A percentile compares a stretch with the other conserved stretches of the same genome.
Conservation (phyloP, 2,329 filamentous ascomycete genomes). For the Plenodomus lindquistii region DNA sequence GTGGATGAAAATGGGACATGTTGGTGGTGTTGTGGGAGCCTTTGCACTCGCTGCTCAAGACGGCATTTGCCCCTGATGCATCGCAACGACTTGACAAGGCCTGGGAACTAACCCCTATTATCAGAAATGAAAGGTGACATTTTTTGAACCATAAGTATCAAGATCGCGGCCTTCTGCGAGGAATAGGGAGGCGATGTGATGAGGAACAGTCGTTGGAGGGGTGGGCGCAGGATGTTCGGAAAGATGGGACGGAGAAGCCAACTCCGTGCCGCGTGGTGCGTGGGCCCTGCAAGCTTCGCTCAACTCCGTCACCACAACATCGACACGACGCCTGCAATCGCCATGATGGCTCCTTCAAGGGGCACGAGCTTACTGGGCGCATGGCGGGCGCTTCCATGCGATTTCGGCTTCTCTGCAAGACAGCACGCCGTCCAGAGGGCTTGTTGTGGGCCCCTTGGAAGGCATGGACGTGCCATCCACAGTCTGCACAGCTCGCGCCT, state of each 20-base stretch:
- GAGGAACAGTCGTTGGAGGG: conserved; percentile 2
- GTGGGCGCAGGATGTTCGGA: conserved; percentile 10
- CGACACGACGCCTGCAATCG: conserved; percentile 5
- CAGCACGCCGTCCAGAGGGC: background rate
- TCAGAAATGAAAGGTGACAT: background rate
- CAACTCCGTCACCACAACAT: conserved; percentile 3
- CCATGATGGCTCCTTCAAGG: conserved; percentile 24
- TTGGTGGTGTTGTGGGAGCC: background rate
- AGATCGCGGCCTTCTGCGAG: background rate
- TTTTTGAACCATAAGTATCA: background rate
- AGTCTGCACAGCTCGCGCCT: background rate
- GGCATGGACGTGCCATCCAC: background rate
- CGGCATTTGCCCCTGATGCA: background rate
- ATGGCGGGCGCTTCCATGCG: background rate
- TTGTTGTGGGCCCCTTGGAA: background rate
- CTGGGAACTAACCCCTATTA: background rate
- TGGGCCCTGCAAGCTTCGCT: conserved; percentile 4
- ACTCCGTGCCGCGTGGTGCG: conserved; percentile 1
- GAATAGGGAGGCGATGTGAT: background rate
- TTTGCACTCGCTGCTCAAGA: background rate
- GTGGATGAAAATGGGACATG: background rate
- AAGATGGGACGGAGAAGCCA: conserved; percentile 1
- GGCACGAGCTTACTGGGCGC: conserved; percentile 3
- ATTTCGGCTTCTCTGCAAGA: background rate
- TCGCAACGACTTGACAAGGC: background rate